Evolutionary conservation across 805 yeast species (phyloP).

Genomic region (Candida palmyrensis): DNA sequence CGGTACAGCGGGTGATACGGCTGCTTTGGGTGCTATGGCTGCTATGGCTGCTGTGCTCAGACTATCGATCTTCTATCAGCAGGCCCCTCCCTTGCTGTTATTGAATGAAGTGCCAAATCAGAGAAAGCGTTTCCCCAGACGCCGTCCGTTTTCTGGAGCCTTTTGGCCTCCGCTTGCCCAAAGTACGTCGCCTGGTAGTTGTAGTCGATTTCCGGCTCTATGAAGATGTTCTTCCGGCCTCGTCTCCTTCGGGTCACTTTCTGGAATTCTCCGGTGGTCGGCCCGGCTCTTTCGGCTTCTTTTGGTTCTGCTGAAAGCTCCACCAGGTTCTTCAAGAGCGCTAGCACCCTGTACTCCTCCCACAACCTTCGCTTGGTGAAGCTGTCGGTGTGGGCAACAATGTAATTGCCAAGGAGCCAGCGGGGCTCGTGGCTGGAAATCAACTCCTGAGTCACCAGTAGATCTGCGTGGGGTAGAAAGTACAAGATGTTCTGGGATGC

Average conservation of each 20-base stretch:
- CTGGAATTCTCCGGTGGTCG: constrained; percentile 15
- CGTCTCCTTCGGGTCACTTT: constrained; percentile 16
- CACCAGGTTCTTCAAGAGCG: constrained; percentile 29
- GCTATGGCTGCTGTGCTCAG: too few relatives aligned
- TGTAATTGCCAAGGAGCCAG: constrained; percentile 47
- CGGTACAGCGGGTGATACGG: too few relatives aligned
- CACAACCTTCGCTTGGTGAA: constrained; percentile 37
- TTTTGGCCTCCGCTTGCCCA: constrained; percentile 11
- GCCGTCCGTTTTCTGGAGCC: constrained; percentile 21
- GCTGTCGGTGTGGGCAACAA: constrained; percentile 51
- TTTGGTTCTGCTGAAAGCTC: constrained; percentile 6
- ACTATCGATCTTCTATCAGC: background rate
- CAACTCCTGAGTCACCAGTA: constrained; percentile 43
- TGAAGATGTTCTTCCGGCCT: constrained; percentile 18
- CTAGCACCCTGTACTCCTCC: constrained; percentile 39
- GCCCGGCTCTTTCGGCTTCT: too few relatives aligned
- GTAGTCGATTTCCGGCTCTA: constrained; percentile 29
- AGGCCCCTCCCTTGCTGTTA: background rate
- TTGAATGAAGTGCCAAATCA: constrained; percentile 44
- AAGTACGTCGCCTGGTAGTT: constrained; percentile 27
- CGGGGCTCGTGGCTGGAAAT: constrained; percentile 28
- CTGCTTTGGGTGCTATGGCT: too few relatives aligned
- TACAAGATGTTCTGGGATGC: constrained; percentile 23
- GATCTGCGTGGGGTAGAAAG: constrained; percentile 75
- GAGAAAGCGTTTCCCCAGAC: constrained; percentile 51